These are phyloP conservation scores for Hylodesmum podocarpum DNA, from an alignment of 306 rosid species.

Conservation along the genomic window DNA sequence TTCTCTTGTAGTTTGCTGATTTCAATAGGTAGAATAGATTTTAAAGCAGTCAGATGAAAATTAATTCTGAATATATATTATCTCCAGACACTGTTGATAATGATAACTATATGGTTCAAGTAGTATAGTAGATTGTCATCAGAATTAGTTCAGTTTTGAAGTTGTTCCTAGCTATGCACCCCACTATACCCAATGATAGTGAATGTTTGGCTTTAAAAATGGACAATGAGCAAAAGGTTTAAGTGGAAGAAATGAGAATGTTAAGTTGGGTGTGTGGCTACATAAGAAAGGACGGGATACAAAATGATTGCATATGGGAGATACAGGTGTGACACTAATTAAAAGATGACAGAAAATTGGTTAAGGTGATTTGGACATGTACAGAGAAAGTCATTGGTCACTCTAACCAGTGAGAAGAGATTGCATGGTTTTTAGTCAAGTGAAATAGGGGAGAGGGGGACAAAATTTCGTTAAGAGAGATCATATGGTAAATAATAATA, in stretches of 20 bases:
- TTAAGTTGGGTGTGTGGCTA: not conserved
- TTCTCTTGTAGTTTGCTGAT: not conserved
- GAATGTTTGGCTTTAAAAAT: not conserved
- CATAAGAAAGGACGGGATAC: not conserved
- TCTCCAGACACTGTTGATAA: not conserved
- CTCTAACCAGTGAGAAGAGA: not conserved
- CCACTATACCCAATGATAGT: not conserved
- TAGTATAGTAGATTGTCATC: not conserved
- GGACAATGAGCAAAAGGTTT: not conserved
- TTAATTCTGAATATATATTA: not conserved
- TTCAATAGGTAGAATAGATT: constrained; percentile 8
- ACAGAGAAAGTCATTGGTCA: no score
- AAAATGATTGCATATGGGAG: not conserved
- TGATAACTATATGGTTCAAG: not conserved
- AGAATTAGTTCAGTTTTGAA: not conserved
- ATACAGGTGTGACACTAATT: not conserved
- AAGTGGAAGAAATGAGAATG: not conserved
- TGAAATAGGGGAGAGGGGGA: not conserved
- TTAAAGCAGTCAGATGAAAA: not conserved
- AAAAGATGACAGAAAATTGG: not conserved
- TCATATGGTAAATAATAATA: not conserved
- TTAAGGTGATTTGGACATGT: not conserved
- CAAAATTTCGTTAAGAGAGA: not conserved
- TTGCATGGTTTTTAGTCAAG: not conserved
- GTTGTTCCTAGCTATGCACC: not conserved